These are phyloP conservation scores for Volvariella volvacea DNA, from an alignment of 1,284 basidiomycete genomes.

Conservation along the genomic window DNA sequence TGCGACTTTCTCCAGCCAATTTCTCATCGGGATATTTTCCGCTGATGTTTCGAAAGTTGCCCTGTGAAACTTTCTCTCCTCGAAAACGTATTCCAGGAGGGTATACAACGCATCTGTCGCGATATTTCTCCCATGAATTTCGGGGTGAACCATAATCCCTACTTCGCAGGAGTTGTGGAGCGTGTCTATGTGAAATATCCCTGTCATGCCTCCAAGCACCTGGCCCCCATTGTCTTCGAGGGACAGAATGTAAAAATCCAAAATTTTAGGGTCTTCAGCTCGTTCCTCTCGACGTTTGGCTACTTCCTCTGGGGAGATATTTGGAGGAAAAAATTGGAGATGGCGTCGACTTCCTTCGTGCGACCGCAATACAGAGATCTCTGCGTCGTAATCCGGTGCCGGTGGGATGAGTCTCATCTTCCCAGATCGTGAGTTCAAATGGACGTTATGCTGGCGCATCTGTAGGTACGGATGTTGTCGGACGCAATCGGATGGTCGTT, in stretches of 20 bases:
- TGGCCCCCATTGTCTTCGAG: conserved; percentile 19
- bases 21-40: conserved; percentile 34
- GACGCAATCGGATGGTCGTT: no score
- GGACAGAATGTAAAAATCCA: conserved; percentile 31
- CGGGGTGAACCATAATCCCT: conserved; percentile 34
- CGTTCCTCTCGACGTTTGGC: conserved; percentile 26
- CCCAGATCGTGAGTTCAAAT: conserved; percentile 30
- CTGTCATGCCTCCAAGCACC: conserved; percentile 29
- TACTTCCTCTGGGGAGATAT: conserved; percentile 26
- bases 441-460: conserved; percentile 6
- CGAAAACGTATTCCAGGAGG: conserved; percentile 31
- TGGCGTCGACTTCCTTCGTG: conserved; percentile 30
- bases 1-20: conserved; percentile 35
- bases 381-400: conserved; percentile 26
- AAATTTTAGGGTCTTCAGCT: conserved; percentile 21
- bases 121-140: conserved; percentile 27
- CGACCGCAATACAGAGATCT: conserved; percentile 25
- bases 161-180: conserved; percentile 27
- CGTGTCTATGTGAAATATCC: conserved; percentile 31
- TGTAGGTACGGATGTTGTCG: no score
- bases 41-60: conserved; percentile 31
- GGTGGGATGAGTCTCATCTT: conserved; percentile 30
- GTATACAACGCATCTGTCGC: conserved; percentile 36
- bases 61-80: conserved; percentile 31
- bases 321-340: conserved; percentile 30